Conservation (phyloP, 768 basidiomycete species). For the Floccularia luteovirens region DNA sequence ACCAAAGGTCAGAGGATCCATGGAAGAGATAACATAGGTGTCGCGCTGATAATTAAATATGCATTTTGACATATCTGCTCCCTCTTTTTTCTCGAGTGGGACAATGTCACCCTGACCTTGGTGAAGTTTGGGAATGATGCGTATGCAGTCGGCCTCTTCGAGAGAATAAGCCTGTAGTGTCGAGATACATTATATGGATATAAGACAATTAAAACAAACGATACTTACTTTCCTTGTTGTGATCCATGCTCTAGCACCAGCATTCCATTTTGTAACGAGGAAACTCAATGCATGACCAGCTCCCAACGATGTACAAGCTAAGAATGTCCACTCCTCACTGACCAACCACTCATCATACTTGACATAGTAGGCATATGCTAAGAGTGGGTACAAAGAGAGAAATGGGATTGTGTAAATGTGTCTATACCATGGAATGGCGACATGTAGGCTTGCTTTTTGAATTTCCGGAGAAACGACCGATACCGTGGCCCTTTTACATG, state of each 20-base stretch:
- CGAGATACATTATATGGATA: not conserved
- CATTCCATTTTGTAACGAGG: slow-evolving; percentile 85
- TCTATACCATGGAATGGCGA: slow-evolving; percentile 57
- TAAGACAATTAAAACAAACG: not conserved
- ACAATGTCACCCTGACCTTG: slow-evolving; percentile 91
- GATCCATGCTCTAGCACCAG: slow-evolving; percentile 68
- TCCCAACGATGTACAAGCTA: slow-evolving; percentile 80
- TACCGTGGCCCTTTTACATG: slow-evolving; percentile 32
- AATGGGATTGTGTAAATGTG: slow-evolving; percentile 75
- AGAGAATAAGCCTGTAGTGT: slow-evolving; percentile 48
- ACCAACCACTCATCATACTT: slow-evolving; percentile 87
- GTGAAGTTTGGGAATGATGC: slow-evolving; percentile 72
- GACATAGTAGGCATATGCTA: slow-evolving; percentile 88
- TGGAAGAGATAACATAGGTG: slow-evolving; percentile 70
- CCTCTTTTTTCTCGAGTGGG: slow-evolving; percentile 53
- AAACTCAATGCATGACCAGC: slow-evolving; percentile 90
- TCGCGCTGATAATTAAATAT: slow-evolving; percentile 95
- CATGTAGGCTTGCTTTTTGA: slow-evolving; percentile 56
- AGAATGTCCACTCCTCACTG: slow-evolving; percentile 97
- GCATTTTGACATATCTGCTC: slow-evolving; percentile 52
- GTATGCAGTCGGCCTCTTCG: slow-evolving; percentile 72
- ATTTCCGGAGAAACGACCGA: slow-evolving; percentile 63
- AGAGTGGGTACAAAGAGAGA: slow-evolving; percentile 72
- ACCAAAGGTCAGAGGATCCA: slow-evolving; percentile 54
- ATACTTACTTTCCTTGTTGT: slow-evolving; percentile 63